Conservation (phyloP, 2,329 filamentous ascomycete species). For the Teratosphaeria zuluensis region DNA sequence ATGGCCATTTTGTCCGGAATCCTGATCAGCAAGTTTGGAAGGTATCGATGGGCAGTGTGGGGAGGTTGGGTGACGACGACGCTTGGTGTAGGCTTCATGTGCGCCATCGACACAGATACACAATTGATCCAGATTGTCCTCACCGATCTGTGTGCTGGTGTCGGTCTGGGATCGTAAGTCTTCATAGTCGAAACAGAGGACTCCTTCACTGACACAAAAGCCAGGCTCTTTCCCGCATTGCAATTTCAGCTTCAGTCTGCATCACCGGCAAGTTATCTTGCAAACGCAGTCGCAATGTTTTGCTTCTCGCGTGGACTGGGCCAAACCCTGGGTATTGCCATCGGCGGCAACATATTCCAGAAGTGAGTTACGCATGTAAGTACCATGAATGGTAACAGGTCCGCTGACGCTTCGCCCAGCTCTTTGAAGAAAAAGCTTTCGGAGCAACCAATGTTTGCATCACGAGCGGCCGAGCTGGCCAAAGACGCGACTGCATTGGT, state of each 20-base stretch:
- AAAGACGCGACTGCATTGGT: conserved; percentile 2
- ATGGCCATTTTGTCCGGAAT: conserved; percentile 48
- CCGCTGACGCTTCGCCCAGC: neutral
- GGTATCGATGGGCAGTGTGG: conserved; percentile 53
- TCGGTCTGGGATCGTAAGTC: conserved; percentile 45
- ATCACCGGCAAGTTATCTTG: conserved; percentile 45
- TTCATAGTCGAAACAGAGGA: neutral
- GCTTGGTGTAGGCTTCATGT: conserved; percentile 47
- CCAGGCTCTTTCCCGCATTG: conserved; percentile 50
- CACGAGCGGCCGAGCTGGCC: conserved; percentile 1
- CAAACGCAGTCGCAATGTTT: conserved; percentile 55
- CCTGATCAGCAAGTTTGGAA: conserved; percentile 46
- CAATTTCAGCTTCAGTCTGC: conserved; percentile 55
- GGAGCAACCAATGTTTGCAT: conserved; percentile 2
- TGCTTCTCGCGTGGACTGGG: conserved; percentile 58
- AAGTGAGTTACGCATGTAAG: conserved; percentile 23
- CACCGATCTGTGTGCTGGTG: conserved; percentile 49
- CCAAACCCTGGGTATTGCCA: conserved; percentile 56
- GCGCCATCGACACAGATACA: conserved; percentile 42
- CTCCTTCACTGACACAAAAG: conserved; percentile 23
- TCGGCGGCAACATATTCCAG: conserved; percentile 61
- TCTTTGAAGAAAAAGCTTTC: neutral
- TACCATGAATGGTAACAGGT: neutral
- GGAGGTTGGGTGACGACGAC: conserved; percentile 52
- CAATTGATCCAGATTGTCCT: conserved; percentile 44